phyloP scores from a whole-genome alignment of 139 green algal species.

The Chlamydomonas asymmetrica region DNA sequence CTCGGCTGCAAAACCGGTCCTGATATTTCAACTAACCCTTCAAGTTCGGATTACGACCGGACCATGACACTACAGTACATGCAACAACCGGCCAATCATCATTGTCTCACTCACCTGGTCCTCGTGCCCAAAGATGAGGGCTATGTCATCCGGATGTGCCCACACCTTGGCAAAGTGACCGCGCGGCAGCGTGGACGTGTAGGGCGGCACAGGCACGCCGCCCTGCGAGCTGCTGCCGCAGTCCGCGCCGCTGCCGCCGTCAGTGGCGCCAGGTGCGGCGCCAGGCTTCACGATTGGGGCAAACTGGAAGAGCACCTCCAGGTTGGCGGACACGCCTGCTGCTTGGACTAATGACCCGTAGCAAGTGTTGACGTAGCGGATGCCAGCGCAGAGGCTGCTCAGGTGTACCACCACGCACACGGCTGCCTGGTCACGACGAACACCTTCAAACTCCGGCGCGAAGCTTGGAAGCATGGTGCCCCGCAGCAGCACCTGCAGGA shows the following conservation, averaged over 20 bases:
- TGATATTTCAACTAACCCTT: no score
- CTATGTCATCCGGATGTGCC: slow-evolving; percentile 46
- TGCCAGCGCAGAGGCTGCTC: background rate
- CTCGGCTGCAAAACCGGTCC: no score
- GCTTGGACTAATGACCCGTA: slow-evolving; percentile 39
- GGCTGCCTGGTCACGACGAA: background rate
- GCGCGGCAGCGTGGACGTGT: background rate
- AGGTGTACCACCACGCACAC: background rate
- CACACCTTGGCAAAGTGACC: slow-evolving; percentile 34
- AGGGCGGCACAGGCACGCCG: no score
- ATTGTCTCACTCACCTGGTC: no score
- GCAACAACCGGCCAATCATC: no score
- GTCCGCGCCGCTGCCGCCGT: background rate
- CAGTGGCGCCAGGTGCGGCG: background rate
- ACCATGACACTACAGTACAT: no score
- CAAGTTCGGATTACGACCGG: no score
- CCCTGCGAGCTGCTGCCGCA: background rate
- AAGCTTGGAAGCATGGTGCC: background rate
- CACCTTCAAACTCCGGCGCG: slow-evolving; percentile 1
- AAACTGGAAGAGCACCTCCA: slow-evolving; percentile 26
- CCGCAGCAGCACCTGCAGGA: background rate
- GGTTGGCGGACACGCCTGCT: slow-evolving; percentile 18
- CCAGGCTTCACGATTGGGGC: background rate
- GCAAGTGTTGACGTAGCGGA: slow-evolving; percentile 38
- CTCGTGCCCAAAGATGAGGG: slow-evolving; percentile 6